Evolutionary conservation across 2,329 filamentous ascomycete genomes (phyloP), one percentile per base, ranked within the genome.

Genomic region (Botrytis paeoniae): DNA sequence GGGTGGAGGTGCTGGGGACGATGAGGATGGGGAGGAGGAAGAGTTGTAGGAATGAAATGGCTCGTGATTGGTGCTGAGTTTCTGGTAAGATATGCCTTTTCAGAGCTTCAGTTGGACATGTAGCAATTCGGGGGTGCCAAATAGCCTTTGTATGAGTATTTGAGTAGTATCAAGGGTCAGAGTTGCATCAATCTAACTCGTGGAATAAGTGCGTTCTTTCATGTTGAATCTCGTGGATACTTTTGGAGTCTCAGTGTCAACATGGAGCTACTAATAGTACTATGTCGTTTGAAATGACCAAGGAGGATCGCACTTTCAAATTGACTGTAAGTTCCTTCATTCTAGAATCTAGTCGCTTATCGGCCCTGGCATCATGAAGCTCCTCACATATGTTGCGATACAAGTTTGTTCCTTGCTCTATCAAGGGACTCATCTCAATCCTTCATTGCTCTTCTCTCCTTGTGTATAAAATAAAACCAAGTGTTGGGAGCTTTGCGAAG

Each of bases 1-100:
- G 39, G 77, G 73, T 22, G 78, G 62, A 37, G 78, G 48, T 32
- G 76, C 73, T 25, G 77, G 74, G 10, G 78, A 75, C 10, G 77
- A 77, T 29, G 77, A 75, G 4, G 75, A 72, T 14, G 32, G 70
- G 35, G 73, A 76, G 51, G 72, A 73, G 43, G 72, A 72, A 22
- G 73, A 51, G 35, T 51, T 72, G 63, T 72, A 60, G 16, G 29
- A 32, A 64, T 65, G 22, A 18, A 9, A 51, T 18, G 45, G 20
- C 25, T 39, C 37, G 22, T 22, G 25, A 39, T 65, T 18, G 22
- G 12, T 45, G 32, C 16, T 45, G 18, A 1, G 32, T 71, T 41
- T 57, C 60, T 39, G 29, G 8, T 39, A 35, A 69, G 20, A 51
- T 51, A 10, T 37, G 32, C 25, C 12, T 10, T 63, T 16, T 16